These are phyloP conservation scores for Yarrowia sp. DNA, from an alignment of 805 yeast genomes.

Conservation along the genomic window DNA sequence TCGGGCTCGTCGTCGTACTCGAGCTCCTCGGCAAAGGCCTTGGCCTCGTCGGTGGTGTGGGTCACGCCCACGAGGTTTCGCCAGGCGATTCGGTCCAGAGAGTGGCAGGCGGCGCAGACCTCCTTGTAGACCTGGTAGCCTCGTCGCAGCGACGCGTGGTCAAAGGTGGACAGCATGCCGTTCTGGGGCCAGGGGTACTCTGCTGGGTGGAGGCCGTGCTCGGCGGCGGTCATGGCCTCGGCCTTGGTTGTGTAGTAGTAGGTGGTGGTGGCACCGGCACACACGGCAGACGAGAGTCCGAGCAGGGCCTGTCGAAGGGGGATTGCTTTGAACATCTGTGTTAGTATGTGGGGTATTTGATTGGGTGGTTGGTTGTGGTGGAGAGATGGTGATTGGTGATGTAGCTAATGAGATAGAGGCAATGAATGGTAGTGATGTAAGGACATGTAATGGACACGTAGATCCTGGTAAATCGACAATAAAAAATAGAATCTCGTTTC, in stretches of 20 bases:
- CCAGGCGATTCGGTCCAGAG: slow-evolving; percentile 96
- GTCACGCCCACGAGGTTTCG: slow-evolving; percentile 96
- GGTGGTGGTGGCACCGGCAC: slow-evolving; percentile 58
- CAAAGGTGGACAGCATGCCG: slow-evolving; percentile 81
- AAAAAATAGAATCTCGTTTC: too few relatives aligned
- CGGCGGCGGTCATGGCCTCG: slow-evolving; percentile 96
- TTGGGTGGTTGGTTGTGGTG: not conserved
- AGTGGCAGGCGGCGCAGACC: slow-evolving; percentile 99
- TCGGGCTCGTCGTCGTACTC: slow-evolving; percentile 97
- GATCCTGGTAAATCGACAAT: too few relatives aligned
- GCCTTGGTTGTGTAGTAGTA: slow-evolving; percentile 85
- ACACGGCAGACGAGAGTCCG: slow-evolving; percentile 25
- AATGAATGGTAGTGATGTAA: too few relatives aligned
- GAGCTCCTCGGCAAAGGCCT: slow-evolving; percentile 90
- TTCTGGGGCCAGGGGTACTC: slow-evolving; percentile 89
- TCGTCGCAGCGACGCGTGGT: slow-evolving; percentile 95
- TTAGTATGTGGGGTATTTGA: not conserved
- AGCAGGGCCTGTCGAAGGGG: slow-evolving; percentile 26
- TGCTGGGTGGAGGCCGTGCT: slow-evolving; percentile 97
- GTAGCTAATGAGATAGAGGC: too few relatives aligned
- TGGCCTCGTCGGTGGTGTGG: slow-evolving; percentile 84
- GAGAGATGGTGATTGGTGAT: too few relatives aligned
- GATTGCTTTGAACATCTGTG: slow-evolving; percentile 24
- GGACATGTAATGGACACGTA: too few relatives aligned
- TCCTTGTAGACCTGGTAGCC: slow-evolving; percentile 98